phyloP scores from a whole-genome alignment of 1,139 yeast species.

The Zygoascus meyerae region DNA sequence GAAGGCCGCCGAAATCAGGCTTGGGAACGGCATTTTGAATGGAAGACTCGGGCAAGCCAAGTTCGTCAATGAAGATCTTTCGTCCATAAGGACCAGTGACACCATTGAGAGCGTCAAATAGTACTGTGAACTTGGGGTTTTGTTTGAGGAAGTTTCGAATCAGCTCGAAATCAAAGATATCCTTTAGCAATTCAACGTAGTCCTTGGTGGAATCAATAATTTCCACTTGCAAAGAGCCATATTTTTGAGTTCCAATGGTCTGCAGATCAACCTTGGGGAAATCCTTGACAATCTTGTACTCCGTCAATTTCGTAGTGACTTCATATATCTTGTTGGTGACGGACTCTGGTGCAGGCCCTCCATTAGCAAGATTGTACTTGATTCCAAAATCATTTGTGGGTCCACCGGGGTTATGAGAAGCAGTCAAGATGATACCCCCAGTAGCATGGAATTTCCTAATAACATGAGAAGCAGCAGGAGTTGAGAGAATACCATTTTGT shows the following conservation, averaged over 20 bases:
- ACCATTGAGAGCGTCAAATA: constrained; percentile 91
- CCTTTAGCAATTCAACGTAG: constrained; percentile 72
- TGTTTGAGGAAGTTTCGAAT: constrained; percentile 65
- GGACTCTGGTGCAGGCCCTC: constrained; percentile 98
- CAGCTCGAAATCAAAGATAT: constrained; percentile 80
- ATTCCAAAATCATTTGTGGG: constrained; percentile 90
- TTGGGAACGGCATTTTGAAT: constrained; percentile 75
- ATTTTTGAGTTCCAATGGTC: constrained; percentile 45
- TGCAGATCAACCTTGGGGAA: constrained; percentile 58
- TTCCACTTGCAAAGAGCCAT: constrained; percentile 45
- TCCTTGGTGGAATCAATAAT: constrained; percentile 76
- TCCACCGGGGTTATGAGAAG: constrained; percentile 99
- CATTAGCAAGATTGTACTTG: constrained; percentile 90
- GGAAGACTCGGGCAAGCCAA: constrained; percentile 64
- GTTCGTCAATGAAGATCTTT: constrained; percentile 75
- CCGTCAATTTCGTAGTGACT: constrained; percentile 51
- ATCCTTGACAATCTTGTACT: constrained; percentile 52
- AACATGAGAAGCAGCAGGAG: constrained; percentile 93
- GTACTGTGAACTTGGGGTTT: constrained; percentile 56
- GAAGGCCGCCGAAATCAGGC: constrained; percentile 95
- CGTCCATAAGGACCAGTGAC: constrained; percentile 96
- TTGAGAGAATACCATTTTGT: constrained; percentile 78
- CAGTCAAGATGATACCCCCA: constrained; percentile 94
- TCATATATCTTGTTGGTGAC: constrained; percentile 86
- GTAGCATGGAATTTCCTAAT: constrained; percentile 75